Conservation (phyloP, 148 eudicot species). For the Pharnaceum exiguum region DNA sequence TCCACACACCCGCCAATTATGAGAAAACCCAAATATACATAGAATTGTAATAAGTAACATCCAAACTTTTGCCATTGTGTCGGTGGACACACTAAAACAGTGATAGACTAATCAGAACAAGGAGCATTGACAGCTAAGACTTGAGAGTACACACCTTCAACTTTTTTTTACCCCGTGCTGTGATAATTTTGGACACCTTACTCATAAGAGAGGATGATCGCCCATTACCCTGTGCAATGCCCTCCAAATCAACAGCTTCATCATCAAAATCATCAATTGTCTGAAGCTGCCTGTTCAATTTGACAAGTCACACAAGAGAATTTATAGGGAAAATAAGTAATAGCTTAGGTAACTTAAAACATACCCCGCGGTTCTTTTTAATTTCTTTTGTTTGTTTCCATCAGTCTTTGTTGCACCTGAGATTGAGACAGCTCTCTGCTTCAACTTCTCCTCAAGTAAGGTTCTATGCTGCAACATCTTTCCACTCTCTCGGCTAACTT, state of each 20-base stretch:
- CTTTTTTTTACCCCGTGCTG: slow-evolving; percentile 34
- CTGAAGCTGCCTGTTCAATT: slow-evolving; percentile 56
- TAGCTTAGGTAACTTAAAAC: neutral
- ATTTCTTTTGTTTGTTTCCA: slow-evolving; percentile 27
- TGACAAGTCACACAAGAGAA: slow-evolving; percentile 1
- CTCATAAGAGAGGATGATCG: slow-evolving; percentile 23
- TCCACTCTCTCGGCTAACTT: slow-evolving; percentile 59
- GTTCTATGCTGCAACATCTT: slow-evolving; percentile 86
- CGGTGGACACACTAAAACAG: no score
- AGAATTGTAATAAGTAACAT: no score
- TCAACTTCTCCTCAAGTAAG: slow-evolving; percentile 78
- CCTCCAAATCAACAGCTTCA: slow-evolving; percentile 48
- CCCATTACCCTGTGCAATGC: slow-evolving; percentile 26
- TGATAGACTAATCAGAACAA: neutral
- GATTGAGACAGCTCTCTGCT: slow-evolving; percentile 57
- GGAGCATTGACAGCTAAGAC: neutral
- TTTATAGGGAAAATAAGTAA: neutral
- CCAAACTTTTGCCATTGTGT: no score
- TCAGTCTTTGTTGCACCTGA: slow-evolving; percentile 37
- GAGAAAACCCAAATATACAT: no score
- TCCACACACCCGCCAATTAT: no score
- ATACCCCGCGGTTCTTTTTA: slow-evolving; percentile 53
- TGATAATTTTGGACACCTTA: slow-evolving; percentile 43
- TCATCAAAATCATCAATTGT: slow-evolving; percentile 86
- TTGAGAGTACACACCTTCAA: slow-evolving; percentile 36